A percentile compares a stretch with the other conserved stretches of the same genome.
phyloP scores from a whole-genome alignment of 2,329 filamentous ascomycete genomes.

The Cytospora paraplurivora region DNA sequence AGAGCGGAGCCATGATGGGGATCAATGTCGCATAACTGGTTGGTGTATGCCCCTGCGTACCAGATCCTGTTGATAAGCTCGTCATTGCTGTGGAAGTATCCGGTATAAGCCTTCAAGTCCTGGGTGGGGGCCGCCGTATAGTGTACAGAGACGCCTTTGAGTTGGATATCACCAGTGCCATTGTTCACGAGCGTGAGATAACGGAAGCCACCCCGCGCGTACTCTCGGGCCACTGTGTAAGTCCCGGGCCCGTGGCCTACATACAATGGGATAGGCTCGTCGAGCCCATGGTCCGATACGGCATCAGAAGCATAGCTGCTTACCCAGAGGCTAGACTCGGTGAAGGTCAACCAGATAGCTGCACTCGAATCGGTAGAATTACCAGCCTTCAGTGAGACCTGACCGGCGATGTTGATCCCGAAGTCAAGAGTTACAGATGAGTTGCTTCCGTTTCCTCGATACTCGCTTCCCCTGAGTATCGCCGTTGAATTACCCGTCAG shows the following conservation, averaged over 20 bases:
- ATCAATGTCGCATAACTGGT: slow-evolving; percentile 45
- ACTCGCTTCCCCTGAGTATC: slow-evolving; percentile 12
- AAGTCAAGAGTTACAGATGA: slow-evolving; percentile 44
- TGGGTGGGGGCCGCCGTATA: slow-evolving; percentile 45
- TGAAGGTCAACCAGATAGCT: slow-evolving; percentile 44
- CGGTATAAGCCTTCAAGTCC: slow-evolving; percentile 53
- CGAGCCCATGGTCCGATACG: slow-evolving; percentile 10
- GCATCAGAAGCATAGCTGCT: slow-evolving; percentile 48
- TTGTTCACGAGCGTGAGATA: slow-evolving; percentile 41
- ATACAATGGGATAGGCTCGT: slow-evolving; percentile 23
- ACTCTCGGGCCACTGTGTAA: slow-evolving; percentile 36
- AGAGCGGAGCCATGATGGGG: slow-evolving; percentile 40
- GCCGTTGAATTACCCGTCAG: slow-evolving; percentile 31
- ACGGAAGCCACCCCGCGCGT: slow-evolving; percentile 43
- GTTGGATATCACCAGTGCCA: slow-evolving; percentile 35
- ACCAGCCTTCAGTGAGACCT: slow-evolving; percentile 39
- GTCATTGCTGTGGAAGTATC: slow-evolving; percentile 54
- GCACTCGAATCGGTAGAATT: slow-evolving; percentile 32
- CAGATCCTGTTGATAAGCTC: slow-evolving; percentile 56
- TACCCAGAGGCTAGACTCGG: slow-evolving; percentile 49
- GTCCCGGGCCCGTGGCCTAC: slow-evolving; percentile 18
- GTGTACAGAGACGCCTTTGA: slow-evolving; percentile 42
- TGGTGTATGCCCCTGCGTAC: slow-evolving; percentile 57
- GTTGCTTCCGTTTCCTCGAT: background rate
- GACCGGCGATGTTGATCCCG: slow-evolving; percentile 42